Evolutionary conservation across 2,329 filamentous ascomycete genomes (phyloP), one percentile per base, ranked within the genome.

Genomic region (Acrocalymma vagum): DNA sequence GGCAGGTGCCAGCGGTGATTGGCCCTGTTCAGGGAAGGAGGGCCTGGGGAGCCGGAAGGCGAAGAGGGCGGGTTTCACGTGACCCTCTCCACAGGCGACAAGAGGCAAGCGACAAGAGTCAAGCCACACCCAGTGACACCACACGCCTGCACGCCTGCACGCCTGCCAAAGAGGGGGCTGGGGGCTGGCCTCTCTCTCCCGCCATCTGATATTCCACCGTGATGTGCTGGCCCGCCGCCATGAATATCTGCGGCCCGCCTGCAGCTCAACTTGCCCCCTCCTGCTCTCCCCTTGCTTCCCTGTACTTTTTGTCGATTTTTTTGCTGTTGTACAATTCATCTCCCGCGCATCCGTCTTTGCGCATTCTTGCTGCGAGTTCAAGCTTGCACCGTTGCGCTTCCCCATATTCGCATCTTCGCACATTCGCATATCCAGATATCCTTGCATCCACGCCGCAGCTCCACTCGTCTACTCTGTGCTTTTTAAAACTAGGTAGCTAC

Each of bases 401-500:
- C n/a, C n/a, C n/a, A n/a, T n/a, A n/a, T n/a, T n/a, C n/a, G 16
- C 25, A 29, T 16, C n/a, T 23, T 27, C 24, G 27, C 38, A 35
- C 38, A 22, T 11, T 36, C 47, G 29, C 41, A 45, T 43, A 29
- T 20, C 29, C 29, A 28, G n/a, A n/a, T n/a, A n/a, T 28, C 18
- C 30, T 35, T 32, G 22, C 39, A 36, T 30, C 34, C 24, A 20
- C 13, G 14, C 42, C 26, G 36, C 44, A 43, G 31, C 41, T 47
- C 38, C 47, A 31, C 50, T 29, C 33, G 35, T 38, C 33, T 40
- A 34, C 46, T 30, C 28, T n/a, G 28, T 23, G 30, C 26, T n/a
- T n/a, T n/a, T 27, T 33, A 42, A 40, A 36, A 22, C 27, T 55
- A 60, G 55, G 54, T 55, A 61, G 57, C 55, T 53, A 47, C 44